Evolutionary conservation across 2,329 filamentous ascomycete species (phyloP), one percentile per base, ranked within the genome.

Genomic region (Gaeumannomyces tritici): DNA sequence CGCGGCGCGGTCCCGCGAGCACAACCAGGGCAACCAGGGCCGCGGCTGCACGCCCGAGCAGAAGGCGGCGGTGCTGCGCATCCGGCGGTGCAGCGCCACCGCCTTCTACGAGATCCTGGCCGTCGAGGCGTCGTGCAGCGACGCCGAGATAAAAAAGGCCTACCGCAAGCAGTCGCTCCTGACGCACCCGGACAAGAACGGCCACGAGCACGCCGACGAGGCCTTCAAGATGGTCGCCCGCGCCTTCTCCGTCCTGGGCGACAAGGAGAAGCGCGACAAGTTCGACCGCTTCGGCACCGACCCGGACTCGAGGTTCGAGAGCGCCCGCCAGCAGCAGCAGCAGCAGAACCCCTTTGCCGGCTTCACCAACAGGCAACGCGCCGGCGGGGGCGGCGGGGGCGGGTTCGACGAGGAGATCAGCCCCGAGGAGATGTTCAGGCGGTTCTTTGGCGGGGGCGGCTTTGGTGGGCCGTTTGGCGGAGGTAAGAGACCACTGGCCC

Each of bases 111-210:
- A 98, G 73, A 98, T 99, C 68, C 79, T 99, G 35, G 87, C 87
- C 27, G 77, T 97, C 59, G 86, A 89, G 65, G n/a, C 47, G 7
- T 84, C 86, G 26, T 88, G 85, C 70, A 86, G 86, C 59, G 93
- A 98, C 69, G 76, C 81, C 65, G 93, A 98, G 71, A 92, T 99
- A 73, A 99, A 98, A 76, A 98, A 98, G 80, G 93, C 95, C 8
- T 99, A 99, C 77, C 86, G 93, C 71, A 98, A 96, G 78, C 83
- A 96, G 73, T 95, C 90, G 73, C 79, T 99, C 70, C 82, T 98
- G 71, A 99, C 95, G 64, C 95, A 99, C 80, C 95, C 95, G 66
- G 95, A 99, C 80, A 99, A 99, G 81, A 99, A 99, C 81, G 93
- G 93, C 60, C 93, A 97, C 74, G 88, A 93, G 51, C 87, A 96